A percentile compares a stretch with the other conserved stretches of the same genome.
Conservation (phyloP, 139 green algal species). For the Chlorella sorokiniana region DNA sequence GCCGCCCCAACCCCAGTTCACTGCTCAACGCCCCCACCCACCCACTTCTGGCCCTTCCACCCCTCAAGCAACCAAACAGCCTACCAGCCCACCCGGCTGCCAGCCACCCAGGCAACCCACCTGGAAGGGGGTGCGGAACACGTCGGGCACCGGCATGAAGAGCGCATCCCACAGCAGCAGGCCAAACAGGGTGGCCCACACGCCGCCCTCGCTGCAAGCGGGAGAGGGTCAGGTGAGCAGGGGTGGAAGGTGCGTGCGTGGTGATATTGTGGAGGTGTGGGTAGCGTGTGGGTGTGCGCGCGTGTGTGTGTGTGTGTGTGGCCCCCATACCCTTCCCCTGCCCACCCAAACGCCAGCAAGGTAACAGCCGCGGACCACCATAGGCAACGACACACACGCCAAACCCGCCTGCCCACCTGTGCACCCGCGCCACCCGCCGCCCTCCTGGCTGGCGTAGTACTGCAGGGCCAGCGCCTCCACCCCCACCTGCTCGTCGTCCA, state of each 20-base stretch:
- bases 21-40: too few species aligned
- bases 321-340: too few species aligned
- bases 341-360: too few species aligned
- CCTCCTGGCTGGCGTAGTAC: conserved; percentile 73
- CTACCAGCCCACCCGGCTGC: too few species aligned
- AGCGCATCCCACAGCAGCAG: conserved; percentile 81
- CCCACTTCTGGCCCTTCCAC: too few species aligned
- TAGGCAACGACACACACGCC: too few species aligned
- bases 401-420: conserved; percentile 1
- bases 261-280: not conserved
- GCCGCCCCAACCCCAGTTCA: too few species aligned
- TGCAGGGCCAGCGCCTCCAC: conserved; percentile 83
- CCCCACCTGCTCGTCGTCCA: conserved; percentile 40
- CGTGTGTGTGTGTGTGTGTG: too few species aligned
- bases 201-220: conserved; percentile 66
- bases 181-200: conserved; percentile 82
- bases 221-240: too few species aligned
- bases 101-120: not conserved
- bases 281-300: not conserved
- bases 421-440: conserved; percentile 70
- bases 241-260: not conserved
- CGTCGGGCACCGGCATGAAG: conserved; percentile 70
- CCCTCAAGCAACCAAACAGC: not conserved
- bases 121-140: conserved; percentile 79
- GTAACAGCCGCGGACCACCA: too few species aligned